Evolutionary conservation across 768 basidiomycete species (phyloP).

Genomic region (Pisolithus orientalis): DNA sequence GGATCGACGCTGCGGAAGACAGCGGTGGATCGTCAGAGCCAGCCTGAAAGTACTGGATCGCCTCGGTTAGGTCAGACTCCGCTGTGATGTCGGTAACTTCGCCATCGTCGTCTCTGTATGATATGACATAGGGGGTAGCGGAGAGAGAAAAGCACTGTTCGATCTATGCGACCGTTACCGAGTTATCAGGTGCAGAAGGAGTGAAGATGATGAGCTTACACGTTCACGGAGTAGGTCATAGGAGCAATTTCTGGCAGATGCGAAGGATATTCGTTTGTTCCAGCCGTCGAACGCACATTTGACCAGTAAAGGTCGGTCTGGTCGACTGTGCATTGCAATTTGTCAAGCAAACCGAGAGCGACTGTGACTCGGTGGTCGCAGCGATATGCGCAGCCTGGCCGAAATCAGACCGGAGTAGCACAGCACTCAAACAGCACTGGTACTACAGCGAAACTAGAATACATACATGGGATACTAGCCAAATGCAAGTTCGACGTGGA

Average conservation of each 20-base stretch:
- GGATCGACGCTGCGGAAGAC: constrained; percentile 68
- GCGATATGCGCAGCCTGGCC: not conserved
- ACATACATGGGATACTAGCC: too few species aligned
- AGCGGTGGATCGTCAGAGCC: constrained; percentile 65
- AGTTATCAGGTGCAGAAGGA: not conserved
- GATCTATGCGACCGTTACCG: constrained; percentile 42
- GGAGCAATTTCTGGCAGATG: constrained; percentile 71
- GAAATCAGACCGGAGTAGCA: too few species aligned
- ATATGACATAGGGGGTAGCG: constrained; percentile 61
- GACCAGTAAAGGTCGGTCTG: constrained; percentile 74
- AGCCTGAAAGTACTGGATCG: constrained; percentile 79
- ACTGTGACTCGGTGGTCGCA: not conserved
- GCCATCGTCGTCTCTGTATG: constrained; percentile 86
- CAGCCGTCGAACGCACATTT: constrained; percentile 76
- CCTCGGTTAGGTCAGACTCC: constrained; percentile 77
- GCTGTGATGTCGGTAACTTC: constrained; percentile 64
- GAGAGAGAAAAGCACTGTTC: constrained; percentile 79
- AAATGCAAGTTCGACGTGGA: not conserved
- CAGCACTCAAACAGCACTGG: too few species aligned
- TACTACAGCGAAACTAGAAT: too few species aligned
- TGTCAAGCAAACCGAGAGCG: not conserved
- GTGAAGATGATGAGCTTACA: constrained; percentile 37
- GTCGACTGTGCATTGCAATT: constrained; percentile 35
- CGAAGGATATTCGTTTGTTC: constrained; percentile 74
- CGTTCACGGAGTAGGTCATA: constrained; percentile 67